These are phyloP conservation scores for Magnolia sinica DNA, from an alignment of 164 flowering plant species.

Conservation along the genomic window DNA sequence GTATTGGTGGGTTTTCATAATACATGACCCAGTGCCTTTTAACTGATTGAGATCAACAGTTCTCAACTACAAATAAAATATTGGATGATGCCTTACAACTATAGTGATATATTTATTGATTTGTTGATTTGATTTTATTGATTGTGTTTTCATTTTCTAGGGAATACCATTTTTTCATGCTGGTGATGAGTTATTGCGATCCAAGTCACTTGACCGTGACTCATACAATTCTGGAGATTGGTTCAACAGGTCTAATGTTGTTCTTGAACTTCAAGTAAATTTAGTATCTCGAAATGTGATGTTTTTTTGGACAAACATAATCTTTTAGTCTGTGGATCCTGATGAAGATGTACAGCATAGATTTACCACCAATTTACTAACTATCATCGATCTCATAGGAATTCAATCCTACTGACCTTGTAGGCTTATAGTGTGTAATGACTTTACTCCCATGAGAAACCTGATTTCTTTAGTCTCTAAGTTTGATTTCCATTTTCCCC, in stretches of 20 bases:
- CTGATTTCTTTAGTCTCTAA: not conserved
- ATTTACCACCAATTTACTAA: not conserved
- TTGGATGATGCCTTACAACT: not conserved
- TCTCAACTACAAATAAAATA: not conserved
- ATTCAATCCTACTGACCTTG: not conserved
- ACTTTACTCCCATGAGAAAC: not conserved
- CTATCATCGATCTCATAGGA: not conserved
- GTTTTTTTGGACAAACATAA: not conserved
- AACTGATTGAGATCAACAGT: not conserved
- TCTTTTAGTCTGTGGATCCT: not conserved
- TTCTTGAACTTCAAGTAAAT: not conserved
- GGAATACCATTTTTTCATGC: conserved; percentile 93
- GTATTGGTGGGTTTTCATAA: not conserved
- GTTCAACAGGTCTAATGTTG: conserved; percentile 71
- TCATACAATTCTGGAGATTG: conserved; percentile 98
- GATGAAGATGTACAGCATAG: not conserved
- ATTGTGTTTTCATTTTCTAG: conserved; percentile 26
- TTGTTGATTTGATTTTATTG: not conserved
- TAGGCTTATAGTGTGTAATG: no score
- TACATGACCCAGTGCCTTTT: not conserved
- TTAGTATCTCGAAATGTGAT: not conserved
- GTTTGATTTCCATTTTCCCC: conserved; percentile 13
- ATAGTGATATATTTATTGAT: not conserved
- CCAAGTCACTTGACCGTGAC: conserved; percentile 97
- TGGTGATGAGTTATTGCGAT: conserved; percentile 94